Conservation (phyloP, 2,329 filamentous ascomycete genomes). For the Orbilia brochopaga region DNA sequence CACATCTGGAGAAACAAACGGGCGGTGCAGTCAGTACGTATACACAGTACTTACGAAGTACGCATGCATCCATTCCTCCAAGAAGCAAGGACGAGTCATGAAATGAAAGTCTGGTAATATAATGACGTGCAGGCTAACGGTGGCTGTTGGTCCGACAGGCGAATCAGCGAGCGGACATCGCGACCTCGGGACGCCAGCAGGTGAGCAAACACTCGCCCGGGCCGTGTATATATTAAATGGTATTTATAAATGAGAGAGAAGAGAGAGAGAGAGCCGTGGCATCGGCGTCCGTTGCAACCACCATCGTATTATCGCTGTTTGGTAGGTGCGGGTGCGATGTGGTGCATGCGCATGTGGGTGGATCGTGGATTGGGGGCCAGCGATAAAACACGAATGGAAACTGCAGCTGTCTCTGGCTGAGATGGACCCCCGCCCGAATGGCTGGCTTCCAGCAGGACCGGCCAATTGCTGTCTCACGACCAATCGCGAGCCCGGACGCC, state of each 20-base stretch:
- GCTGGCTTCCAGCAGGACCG: slow-evolving; percentile 39
- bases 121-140: slow-evolving; percentile 30
- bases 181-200: slow-evolving; percentile 14
- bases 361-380: slow-evolving; percentile 9
- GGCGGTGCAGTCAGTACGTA: no score
- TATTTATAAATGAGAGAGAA: no score
- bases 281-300: slow-evolving; percentile 8
- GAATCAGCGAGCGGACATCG: slow-evolving; percentile 8
- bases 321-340: background rate
- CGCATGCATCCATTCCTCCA: no score
- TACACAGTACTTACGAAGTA: no score
- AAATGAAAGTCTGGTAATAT: slow-evolving; percentile 22
- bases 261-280: slow-evolving; percentile 19
- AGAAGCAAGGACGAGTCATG: background rate
- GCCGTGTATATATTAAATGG: no score
- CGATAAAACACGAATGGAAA: slow-evolving; percentile 52
- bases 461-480: slow-evolving; percentile 35
- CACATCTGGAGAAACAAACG: no score
- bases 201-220: background rate
- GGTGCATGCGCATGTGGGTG: background rate
- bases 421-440: slow-evolving; percentile 41
- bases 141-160: slow-evolving; percentile 3
- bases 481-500: slow-evolving; percentile 21
- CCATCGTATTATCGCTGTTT: slow-evolving; percentile 6
- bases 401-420: slow-evolving; percentile 32